Conservation (phyloP, 2,329 filamentous ascomycete genomes). For the Stemphylium lycopersici region DNA sequence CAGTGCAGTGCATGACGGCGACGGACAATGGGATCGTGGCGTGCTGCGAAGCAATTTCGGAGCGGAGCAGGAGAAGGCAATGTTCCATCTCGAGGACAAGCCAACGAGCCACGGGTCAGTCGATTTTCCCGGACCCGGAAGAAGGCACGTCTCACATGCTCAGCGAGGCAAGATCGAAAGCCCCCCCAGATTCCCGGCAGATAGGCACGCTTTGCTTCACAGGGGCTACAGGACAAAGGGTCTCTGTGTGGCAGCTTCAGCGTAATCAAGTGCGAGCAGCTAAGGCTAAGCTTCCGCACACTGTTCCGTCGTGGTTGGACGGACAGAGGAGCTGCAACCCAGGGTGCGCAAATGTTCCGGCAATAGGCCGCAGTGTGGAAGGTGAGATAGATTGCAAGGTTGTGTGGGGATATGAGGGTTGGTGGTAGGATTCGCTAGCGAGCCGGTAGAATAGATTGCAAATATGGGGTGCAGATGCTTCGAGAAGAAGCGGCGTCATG, state of each 20-base stretch:
- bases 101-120: slow-evolving; percentile 5
- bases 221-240: slow-evolving; percentile 9
- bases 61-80: slow-evolving; percentile 1
- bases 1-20: slow-evolving; percentile 8
- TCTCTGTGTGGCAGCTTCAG: slow-evolving; percentile 29
- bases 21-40: slow-evolving; percentile 9
- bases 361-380: slow-evolving; percentile 29
- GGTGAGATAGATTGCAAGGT: slow-evolving; percentile 33
- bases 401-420: slow-evolving; percentile 40
- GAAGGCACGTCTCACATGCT: slow-evolving; percentile 2
- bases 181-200: slow-evolving; percentile 11
- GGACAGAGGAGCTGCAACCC: slow-evolving; percentile 36
- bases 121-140: slow-evolving; percentile 10
- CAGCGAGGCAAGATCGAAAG: background rate
- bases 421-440: slow-evolving; percentile 24
- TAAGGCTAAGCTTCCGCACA: slow-evolving; percentile 22
- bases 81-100: background rate
- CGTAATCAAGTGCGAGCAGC: slow-evolving; percentile 24
- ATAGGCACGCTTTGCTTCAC: slow-evolving; percentile 24
- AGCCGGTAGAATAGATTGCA: slow-evolving; percentile 41
- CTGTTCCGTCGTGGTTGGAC: slow-evolving; percentile 33
- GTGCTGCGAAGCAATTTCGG: slow-evolving; percentile 16
- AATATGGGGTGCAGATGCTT: slow-evolving; percentile 43
- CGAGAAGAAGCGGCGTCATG: slow-evolving; percentile 29
- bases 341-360: slow-evolving; percentile 43